Percentiles rank a stretch among this genome's conserved stretches.
Conservation (phyloP, 495 filamentous ascomycete genomes). For the Aspergillus saccharolyticus region DNA sequence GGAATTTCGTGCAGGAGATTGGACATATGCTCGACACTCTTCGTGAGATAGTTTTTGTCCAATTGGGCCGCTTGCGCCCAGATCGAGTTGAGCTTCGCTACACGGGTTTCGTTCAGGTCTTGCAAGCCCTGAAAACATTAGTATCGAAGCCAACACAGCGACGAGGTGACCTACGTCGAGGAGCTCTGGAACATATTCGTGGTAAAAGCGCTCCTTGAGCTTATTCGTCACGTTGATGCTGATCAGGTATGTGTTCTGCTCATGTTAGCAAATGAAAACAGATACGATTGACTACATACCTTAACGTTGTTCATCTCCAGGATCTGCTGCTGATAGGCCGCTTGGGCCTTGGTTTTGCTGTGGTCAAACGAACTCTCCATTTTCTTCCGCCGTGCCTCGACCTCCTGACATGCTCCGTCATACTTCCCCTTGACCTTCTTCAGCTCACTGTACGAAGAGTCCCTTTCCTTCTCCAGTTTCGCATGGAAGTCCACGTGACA, state of each 20-base stretch:
- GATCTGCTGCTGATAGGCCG: conserved; percentile 82
- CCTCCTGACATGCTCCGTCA: conserved; percentile 87
- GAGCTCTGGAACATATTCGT: conserved; percentile 92
- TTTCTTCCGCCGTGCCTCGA: conserved; percentile 93
- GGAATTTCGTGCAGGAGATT: conserved; percentile 75
- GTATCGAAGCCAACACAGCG: not conserved
- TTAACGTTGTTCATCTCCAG: conserved; percentile 95
- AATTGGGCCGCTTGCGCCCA: conserved; percentile 77
- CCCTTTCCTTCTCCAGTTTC: conserved; percentile 85
- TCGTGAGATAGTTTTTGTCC: conserved; percentile 67
- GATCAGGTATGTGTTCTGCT: conserved; percentile 88
- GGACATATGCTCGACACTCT: conserved; percentile 63
- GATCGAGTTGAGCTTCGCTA: conserved; percentile 72
- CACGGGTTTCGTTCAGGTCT: conserved; percentile 85
- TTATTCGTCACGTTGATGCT: conserved; percentile 93
- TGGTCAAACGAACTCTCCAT: conserved; percentile 84
- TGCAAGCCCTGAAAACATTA: conserved; percentile 57
- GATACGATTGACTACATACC: conserved; percentile 30
- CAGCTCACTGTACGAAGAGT: conserved; percentile 74
- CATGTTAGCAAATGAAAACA: conserved; percentile 14
- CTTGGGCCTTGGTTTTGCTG: conserved; percentile 75
- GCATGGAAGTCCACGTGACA: conserved; percentile 81
- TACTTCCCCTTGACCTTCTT: conserved; percentile 92
- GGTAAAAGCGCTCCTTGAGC: conserved; percentile 92
- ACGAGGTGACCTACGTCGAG: conserved; percentile 63